Evolutionary conservation across 164 flowering plant species (phyloP), one percentile per base, ranked within the genome.

Genomic region (Magnolia officinalis): DNA sequence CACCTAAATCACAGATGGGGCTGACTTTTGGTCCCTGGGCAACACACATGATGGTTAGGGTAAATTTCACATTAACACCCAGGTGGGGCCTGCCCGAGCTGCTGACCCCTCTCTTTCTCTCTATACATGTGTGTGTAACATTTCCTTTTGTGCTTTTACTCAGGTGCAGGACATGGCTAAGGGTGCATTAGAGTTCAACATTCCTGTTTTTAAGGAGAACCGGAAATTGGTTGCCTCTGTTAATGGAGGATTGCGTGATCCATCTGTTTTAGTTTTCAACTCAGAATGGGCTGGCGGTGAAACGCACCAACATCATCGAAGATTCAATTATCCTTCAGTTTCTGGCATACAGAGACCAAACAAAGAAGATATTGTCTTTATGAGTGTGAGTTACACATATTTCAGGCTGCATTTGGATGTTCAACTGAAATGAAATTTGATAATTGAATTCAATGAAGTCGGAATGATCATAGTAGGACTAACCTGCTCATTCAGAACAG

Each of bases 161-260:
- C 79, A 95, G 98, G 82, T 88, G 79, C 71, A 59, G 69, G 97
- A 95, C 84, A 83, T 91, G 78, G 90, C 79, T 1, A 86, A 91
- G 78, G 94, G 89, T 74, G 92, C 89, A 2, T 66, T 70, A 68
- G 92, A 92, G 76, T 80, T 87, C 59, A 95, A 92, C 71, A 68
- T 91, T 67, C 98, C 97, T 9, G 80, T 85, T 51, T 78, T 79
- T 64, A 82, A 80, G 84, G 87, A 88, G 75, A 91, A 88, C 73
- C 72, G 98, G 64, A 84, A 89, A 75, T 72, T 87, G 76, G 95
- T 95, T 49, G 98, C 98, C 80, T 84, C 91, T n/a, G 80, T 14
- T 16, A 84, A 89, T 85, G 97, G 97, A 73, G 98, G 97, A 31
- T 77, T 95, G 80, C 87, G 85, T 58, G 75, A 95, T 75, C 96